phyloP scores from a whole-genome alignment of 768 basidiomycete species.

The Guyanaporus albipodus region DNA sequence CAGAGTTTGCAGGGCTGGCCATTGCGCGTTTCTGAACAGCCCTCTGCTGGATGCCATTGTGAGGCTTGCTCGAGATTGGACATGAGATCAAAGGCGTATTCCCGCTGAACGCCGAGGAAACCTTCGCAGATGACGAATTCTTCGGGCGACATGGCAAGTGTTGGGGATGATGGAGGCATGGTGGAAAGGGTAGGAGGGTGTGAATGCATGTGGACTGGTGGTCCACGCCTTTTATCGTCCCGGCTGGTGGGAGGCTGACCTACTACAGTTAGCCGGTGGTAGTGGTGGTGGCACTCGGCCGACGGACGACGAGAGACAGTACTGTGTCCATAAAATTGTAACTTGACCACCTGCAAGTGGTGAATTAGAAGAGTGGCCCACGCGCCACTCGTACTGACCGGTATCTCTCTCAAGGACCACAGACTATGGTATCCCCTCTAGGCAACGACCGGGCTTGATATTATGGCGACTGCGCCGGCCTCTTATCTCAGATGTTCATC shows the following conservation, averaged over 20 bases:
- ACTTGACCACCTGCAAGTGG: too few relatives aligned
- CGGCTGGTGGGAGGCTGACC: slow-evolving; percentile 12
- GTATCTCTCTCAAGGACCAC: too few relatives aligned
- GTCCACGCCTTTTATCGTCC: neutral
- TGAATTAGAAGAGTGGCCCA: too few relatives aligned
- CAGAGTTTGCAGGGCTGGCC: slow-evolving; percentile 10
- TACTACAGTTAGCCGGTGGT: too few relatives aligned
- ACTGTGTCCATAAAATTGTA: too few relatives aligned
- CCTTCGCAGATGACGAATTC: slow-evolving; percentile 16
- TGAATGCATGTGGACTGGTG: neutral
- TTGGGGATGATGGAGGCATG: slow-evolving; percentile 2
- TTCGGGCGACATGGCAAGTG: slow-evolving; percentile 6
- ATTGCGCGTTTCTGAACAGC: neutral
- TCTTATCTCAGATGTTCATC: neutral
- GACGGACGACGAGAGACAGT: too few relatives aligned
- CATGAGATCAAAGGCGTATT: slow-evolving; percentile 10
- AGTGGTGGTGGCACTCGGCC: too few relatives aligned
- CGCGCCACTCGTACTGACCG: too few relatives aligned
- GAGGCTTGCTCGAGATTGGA: slow-evolving; percentile 5
- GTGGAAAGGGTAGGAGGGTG: too few relatives aligned
- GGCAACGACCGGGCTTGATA: too few relatives aligned
- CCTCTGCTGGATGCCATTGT: neutral
- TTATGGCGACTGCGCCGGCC: too few relatives aligned
- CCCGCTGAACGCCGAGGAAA: slow-evolving; percentile 8
- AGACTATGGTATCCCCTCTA: too few relatives aligned